Conservation (phyloP, 768 basidiomycete genomes). For the Steccherinum ochraceum region DNA sequence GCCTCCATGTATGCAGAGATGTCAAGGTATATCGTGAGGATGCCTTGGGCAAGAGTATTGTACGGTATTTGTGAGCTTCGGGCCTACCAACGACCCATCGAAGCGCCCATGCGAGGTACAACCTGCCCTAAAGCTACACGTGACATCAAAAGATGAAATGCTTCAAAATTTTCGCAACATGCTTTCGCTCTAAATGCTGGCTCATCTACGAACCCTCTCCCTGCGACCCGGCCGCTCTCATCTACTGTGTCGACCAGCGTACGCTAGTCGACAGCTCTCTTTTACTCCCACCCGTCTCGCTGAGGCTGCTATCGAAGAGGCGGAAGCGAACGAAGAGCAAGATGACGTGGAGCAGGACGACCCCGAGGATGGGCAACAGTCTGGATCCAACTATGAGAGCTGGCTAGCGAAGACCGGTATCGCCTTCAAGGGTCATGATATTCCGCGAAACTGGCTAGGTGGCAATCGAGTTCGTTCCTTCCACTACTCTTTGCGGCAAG, state of each 20-base stretch:
- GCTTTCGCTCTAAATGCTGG: conserved; percentile 18
- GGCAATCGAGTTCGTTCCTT: conserved; percentile 42
- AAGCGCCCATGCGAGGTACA: not conserved
- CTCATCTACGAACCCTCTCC: conserved; percentile 19
- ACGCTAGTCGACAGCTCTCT: conserved; percentile 4
- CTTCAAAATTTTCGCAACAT: conserved; percentile 17
- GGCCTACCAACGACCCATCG: no score
- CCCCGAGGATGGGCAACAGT: conserved; percentile 4
- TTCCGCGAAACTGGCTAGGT: conserved; percentile 60
- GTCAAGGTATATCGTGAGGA: conserved; percentile 1
- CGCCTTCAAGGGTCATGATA: conserved; percentile 35
- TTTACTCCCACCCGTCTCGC: conserved; percentile 7
- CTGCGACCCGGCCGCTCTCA: conserved; percentile 5
- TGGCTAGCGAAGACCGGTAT: conserved; percentile 39
- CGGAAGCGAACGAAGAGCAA: conserved; percentile 11
- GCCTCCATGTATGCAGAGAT: no score
- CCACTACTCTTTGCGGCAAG: conserved; percentile 2
- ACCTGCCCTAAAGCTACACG: conserved; percentile 24
- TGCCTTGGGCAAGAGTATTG: not conserved
- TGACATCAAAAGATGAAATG: conserved; percentile 14
- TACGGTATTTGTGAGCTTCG: no score
- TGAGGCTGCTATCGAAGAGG: conserved; percentile 9
- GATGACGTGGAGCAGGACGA: conserved; percentile 20
- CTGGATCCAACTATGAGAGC: conserved; percentile 13
- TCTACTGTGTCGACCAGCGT: conserved; percentile 5